Base-by-base conservation (phyloP, 2,329 filamentous ascomycete species). In the Hypoxylon sp. region DNA sequence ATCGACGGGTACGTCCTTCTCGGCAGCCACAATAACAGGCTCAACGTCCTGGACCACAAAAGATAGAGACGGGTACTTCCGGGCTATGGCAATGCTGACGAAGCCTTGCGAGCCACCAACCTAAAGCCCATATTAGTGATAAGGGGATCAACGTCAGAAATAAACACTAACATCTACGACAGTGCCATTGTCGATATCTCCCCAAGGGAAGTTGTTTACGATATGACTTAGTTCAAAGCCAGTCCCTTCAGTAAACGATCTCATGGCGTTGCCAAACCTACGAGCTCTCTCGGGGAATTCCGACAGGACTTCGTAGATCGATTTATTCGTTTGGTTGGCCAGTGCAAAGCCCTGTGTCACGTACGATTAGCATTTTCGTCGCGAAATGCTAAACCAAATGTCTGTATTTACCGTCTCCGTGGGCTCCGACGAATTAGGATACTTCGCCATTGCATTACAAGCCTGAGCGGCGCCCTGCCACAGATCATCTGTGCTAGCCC, bases 41-140 rank as follows among this genome's bases (percentile, higher is more conserved):
- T 59, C 66, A 3, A 73, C 47, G 35, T 75, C 83, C 79, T 73
- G 81, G 75, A 65, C 75, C 0, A 74, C 51, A 19, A 73, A 72
- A 2, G 62, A 61, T 2, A 73, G 17, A 3, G 29, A 46, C 2
- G 70, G 70, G 37, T 51, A 66, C 14, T 51, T 61, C 6, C 55
- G 48, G 4, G 62, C 68, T 17, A 72, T 26, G n/a, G 63, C 65
- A 4, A 70, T 26, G 39, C 44, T 63, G 14, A 60, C 64, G 17
- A 65, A 65, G 4, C 68, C 67, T 48, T 68, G 52, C 3, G 64
- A 71, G 10, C 70, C 71, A 33, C 72, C 72, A 39, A 73, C 64
- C 57, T 73, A 44, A 8, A 1, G 29, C 6, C 29, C 26, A 2
- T 9, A 2, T 31, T 31, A 31, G 6, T 31, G 29, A 31, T 31